Percentiles rank a stretch among this genome's conserved stretches.
Conservation (phyloP, 2,329 filamentous ascomycete genomes). For the Monosporascus ibericus region DNA sequence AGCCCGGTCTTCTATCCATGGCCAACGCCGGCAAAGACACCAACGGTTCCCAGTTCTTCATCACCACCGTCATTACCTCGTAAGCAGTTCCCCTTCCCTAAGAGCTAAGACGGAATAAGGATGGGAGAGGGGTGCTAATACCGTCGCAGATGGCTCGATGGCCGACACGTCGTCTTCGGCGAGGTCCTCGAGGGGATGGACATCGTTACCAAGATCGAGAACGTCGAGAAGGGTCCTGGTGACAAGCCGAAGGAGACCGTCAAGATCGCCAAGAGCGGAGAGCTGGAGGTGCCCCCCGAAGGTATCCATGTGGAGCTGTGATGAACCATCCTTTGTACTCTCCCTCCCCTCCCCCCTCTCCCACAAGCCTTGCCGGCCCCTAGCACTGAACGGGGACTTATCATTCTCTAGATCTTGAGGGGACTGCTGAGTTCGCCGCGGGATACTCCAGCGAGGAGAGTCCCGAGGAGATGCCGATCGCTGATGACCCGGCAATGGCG, state of each 20-base stretch:
- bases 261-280: slow-evolving; percentile 79
- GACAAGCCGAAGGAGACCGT: slow-evolving; percentile 65
- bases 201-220: slow-evolving; percentile 72
- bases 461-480: slow-evolving; percentile 14
- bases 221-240: slow-evolving; percentile 54
- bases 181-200: slow-evolving; percentile 85
- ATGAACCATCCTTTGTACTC: slow-evolving; percentile 32
- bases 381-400: neutral
- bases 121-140: slow-evolving; percentile 7
- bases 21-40: slow-evolving; percentile 80
- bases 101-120: neutral
- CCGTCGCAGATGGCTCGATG: slow-evolving; percentile 65
- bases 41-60: slow-evolving; percentile 88
- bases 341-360: slow-evolving; percentile 14
- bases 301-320: slow-evolving; percentile 90
- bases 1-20: slow-evolving; percentile 79
- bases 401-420: slow-evolving; percentile 26
- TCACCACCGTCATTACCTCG: slow-evolving; percentile 75
- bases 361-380: slow-evolving; percentile 8
- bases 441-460: slow-evolving; percentile 28
- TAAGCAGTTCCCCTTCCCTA: slow-evolving; percentile 33
- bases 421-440: slow-evolving; percentile 30
- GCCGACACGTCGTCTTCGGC: slow-evolving; percentile 80
- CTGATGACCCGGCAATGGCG: slow-evolving; percentile 17
- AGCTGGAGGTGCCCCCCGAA: slow-evolving; percentile 78